Evolutionary conservation across 176 grass and related monocot species (phyloP).

Genomic region (Paspalum notatum): DNA sequence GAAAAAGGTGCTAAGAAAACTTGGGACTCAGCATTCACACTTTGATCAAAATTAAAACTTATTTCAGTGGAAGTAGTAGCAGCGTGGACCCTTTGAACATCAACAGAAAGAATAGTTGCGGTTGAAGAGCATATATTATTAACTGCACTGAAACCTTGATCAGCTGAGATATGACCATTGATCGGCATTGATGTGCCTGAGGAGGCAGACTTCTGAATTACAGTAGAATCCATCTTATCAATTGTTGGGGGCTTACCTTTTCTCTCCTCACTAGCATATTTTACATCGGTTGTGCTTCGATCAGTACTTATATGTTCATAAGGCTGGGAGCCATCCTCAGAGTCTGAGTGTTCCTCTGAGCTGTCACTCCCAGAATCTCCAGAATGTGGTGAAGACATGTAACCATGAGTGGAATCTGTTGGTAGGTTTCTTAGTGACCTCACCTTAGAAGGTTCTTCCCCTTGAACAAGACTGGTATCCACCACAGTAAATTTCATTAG

Average conservation of each 20-base stretch:
- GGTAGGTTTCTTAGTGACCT: constrained; percentile 82
- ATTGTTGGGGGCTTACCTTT: constrained; percentile 18
- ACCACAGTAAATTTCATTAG: constrained; percentile 97
- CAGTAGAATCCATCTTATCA: constrained; percentile 44
- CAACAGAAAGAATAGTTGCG: constrained; percentile 47
- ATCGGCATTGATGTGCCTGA: constrained; percentile 20
- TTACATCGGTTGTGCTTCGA: constrained; percentile 34
- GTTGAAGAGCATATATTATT: constrained; percentile 37
- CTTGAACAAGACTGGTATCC: constrained; percentile 84
- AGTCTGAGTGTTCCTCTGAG: constrained; percentile 52
- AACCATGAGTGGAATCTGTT: constrained; percentile 49
- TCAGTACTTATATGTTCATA: constrained; percentile 41
- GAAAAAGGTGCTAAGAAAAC: constrained; percentile 54
- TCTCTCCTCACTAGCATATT: constrained; percentile 37
- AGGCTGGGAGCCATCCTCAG: constrained; percentile 48
- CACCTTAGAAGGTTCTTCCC: constrained; percentile 77
- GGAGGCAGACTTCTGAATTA: constrained; percentile 40
- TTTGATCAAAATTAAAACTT: constrained; percentile 53
- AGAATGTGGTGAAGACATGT: constrained; percentile 46
- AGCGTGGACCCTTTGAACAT: constrained; percentile 44
- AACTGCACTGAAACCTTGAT: constrained; percentile 39
- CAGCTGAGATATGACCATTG: constrained; percentile 56
- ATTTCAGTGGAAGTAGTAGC: constrained; percentile 50
- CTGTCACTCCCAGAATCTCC: constrained; percentile 55
- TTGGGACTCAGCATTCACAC: constrained; percentile 53